phyloP scores from a whole-genome alignment of 2,329 filamentous ascomycete species.

The Aspergillus chevalieri region DNA sequence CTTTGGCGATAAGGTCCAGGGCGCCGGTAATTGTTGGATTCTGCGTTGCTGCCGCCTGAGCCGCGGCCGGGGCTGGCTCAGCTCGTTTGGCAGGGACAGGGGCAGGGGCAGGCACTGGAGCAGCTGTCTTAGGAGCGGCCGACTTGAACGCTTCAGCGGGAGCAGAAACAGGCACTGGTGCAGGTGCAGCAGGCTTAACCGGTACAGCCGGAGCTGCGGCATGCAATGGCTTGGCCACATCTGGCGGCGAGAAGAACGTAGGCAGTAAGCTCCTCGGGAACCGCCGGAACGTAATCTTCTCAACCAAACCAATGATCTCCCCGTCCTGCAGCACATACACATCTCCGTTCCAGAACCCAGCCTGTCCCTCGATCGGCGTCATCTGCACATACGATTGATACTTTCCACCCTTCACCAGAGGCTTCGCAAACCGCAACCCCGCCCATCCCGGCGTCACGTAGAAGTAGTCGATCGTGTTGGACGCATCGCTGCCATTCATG shows the following conservation, averaged over 20 bases:
- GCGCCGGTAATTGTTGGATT: slow-evolving; percentile 10
- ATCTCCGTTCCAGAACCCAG: slow-evolving; percentile 32
- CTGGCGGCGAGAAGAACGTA: slow-evolving; percentile 10
- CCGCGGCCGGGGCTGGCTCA: background rate
- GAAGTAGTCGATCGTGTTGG: slow-evolving; percentile 23
- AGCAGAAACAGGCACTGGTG: background rate
- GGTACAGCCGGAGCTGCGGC: background rate
- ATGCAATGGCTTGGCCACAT: background rate
- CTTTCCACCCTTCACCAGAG: slow-evolving; percentile 16
- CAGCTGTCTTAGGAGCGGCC: background rate
- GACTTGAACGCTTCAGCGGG: background rate
- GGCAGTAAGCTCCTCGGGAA: slow-evolving; percentile 16
- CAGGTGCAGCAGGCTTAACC: background rate
- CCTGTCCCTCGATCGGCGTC: slow-evolving; percentile 22
- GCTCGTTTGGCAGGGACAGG: background rate
- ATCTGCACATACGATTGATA: slow-evolving; percentile 31
- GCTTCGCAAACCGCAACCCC: slow-evolving; percentile 18
- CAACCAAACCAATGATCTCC: slow-evolving; percentile 27
- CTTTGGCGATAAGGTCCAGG: slow-evolving; percentile 22
- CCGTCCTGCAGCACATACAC: slow-evolving; percentile 33
- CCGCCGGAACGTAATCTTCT: slow-evolving; percentile 30
- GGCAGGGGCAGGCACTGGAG: background rate
- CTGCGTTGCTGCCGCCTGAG: background rate
- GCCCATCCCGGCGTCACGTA: slow-evolving; percentile 31
- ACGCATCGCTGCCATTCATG: slow-evolving; percentile 22